Evolutionary conservation across 2,329 filamentous ascomycete genomes (phyloP).

Genomic region (Acarospora socialis): DNA sequence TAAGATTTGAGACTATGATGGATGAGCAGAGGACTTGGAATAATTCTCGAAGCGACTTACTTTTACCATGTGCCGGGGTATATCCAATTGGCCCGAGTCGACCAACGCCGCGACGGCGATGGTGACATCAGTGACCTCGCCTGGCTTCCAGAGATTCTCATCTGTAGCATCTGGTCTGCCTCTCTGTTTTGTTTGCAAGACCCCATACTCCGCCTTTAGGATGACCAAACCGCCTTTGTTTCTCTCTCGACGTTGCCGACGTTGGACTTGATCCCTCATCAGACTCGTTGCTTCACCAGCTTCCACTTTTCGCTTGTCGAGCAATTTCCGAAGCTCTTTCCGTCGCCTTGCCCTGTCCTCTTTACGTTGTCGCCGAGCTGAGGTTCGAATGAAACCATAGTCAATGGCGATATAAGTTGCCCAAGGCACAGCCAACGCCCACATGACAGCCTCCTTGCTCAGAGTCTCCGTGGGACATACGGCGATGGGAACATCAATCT

Average conservation of each 20-base stretch:
- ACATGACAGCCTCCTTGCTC: constrained; percentile 22
- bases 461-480: constrained; percentile 23
- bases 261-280: constrained; percentile 26
- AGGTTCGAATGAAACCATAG: constrained; percentile 27
- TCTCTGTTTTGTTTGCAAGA: constrained; percentile 16
- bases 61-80: constrained; percentile 23
- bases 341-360: constrained; percentile 22
- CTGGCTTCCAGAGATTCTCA: no score
- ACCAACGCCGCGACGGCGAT: constrained; percentile 31
- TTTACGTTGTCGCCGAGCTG: constrained; percentile 23
- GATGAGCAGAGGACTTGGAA: no score
- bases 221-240: constrained; percentile 25
- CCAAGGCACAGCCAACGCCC: constrained; percentile 25
- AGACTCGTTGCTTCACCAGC: constrained; percentile 26
- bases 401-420: constrained; percentile 27
- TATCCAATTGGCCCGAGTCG: constrained; percentile 26
- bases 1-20: constrained; percentile 25
- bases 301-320: constrained; percentile 24
- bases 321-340: constrained; percentile 23
- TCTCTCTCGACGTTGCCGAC: constrained; percentile 24
- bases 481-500: constrained; percentile 25
- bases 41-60: constrained; percentile 13
- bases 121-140: constrained; percentile 26
- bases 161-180: constrained; percentile 15
- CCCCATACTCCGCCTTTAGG: constrained; percentile 27